phyloP scores from a whole-genome alignment of 2,329 filamentous ascomycete genomes.

The Phyllosticta citribraziliensis region DNA sequence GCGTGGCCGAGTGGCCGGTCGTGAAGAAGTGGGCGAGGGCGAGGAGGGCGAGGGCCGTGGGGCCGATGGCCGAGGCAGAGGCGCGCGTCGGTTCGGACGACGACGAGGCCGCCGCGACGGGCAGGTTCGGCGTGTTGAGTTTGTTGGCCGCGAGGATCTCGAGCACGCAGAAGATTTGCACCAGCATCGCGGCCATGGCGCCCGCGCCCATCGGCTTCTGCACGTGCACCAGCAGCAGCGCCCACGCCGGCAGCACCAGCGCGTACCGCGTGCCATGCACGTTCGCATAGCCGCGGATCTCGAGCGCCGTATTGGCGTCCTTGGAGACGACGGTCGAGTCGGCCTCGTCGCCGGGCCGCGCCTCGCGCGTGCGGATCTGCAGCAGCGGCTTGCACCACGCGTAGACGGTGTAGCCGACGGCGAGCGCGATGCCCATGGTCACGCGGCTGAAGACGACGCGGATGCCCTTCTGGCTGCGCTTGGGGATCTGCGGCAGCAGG shows the following conservation, averaged over 20 bases:
- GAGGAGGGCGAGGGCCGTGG: conserved; percentile 74
- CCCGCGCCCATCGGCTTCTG: conserved; percentile 93
- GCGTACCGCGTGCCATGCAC: conserved; percentile 87
- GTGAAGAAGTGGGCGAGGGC: conserved; percentile 96
- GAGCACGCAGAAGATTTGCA: conserved; percentile 74
- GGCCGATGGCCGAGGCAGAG: conserved; percentile 60
- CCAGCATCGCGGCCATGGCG: conserved; percentile 69
- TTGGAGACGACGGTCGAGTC: conserved; percentile 22
- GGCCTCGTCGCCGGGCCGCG: conserved; percentile 15
- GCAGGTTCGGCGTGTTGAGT: conserved; percentile 9
- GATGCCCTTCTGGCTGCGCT: conserved; percentile 57
- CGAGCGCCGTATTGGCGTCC: conserved; percentile 41
- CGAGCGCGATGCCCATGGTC: conserved; percentile 68
- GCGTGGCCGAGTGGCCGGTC: conserved; percentile 85
- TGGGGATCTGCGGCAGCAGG: conserved; percentile 55
- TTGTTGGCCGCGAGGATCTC: conserved; percentile 55
- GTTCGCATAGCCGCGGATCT: conserved; percentile 85
- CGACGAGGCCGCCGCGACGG: conserved; percentile 51
- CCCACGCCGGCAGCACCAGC: conserved; percentile 68
- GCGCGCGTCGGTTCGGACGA: conserved; percentile 46
- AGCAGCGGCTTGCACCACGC: conserved; percentile 79
- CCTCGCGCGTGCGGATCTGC: conserved; percentile 47
- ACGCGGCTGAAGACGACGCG: conserved; percentile 73
- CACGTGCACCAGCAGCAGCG: conserved; percentile 66
- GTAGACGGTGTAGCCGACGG: conserved; percentile 77